Base-by-base conservation (phyloP, 441 rosid species). In the Bruguiera hainesii region DNA sequence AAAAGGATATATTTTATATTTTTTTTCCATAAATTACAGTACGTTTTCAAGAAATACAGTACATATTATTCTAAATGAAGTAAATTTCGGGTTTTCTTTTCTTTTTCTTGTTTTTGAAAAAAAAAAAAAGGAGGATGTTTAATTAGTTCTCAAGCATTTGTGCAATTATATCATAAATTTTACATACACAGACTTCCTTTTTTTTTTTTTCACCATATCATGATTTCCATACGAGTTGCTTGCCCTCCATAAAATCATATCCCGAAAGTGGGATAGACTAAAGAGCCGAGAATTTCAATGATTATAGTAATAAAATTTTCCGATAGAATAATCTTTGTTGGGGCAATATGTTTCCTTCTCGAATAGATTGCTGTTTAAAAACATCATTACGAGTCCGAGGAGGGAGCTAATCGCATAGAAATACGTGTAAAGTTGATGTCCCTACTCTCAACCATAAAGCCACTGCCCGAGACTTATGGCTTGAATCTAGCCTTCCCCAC, bases 401-500 rank as follows among this genome's bases (percentile, higher is more conserved):
- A 46, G 68, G 65, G 51, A 76, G 66, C 81, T 72, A 80, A 82
- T 82, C 75, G 69, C 74, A 62, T 70, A 53, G 75, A 72, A 65
- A 37, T 58, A 83, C 82, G 87, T 80, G 89, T 79, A 84, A 86
- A 81, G 88, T 56, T 20, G 55, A 64, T 39, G 83, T 67, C 83
- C 85, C 90, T 65, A 79, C 76, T 55, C 16, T 66, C 81, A 72
- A 74, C 78, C 25, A 80, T 7, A 71, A 53, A 69, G 81, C 77
- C 74, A 76, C 76, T 73, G 82, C 67, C 84, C 85, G 86, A 74
- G 73, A 83, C 80, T 83, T 72, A 65, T 78, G 86, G 81, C 84
- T 80, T 71, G 21, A 81, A 80, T 82, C 69, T 63, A 69, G 83
- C 76, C 75, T 30, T 60, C 49, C 77, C 66, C 60, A 39, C 83